Percentiles rank a stretch among this genome's conserved stretches.
Conservation (phyloP, 1,284 basidiomycete species). For the Microbotryum saponariae region DNA sequence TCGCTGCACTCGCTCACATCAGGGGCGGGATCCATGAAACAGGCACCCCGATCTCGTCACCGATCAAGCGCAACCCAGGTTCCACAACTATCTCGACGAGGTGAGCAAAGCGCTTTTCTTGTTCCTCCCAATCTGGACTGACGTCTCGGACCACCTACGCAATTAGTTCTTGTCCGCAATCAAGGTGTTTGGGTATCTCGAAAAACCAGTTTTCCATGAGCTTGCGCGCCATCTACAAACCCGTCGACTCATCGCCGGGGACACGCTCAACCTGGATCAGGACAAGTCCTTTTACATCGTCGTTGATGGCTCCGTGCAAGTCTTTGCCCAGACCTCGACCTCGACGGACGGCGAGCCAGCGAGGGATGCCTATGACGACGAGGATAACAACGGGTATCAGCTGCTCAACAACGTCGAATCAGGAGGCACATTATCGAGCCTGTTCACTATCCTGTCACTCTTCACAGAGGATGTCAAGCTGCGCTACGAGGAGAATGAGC, state of each 20-base stretch:
- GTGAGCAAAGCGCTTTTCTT: constrained; percentile 16
- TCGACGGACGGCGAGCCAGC: constrained; percentile 25
- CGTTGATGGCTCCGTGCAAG: constrained; percentile 69
- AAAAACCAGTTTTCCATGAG: constrained; percentile 93
- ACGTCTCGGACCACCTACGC: not conserved
- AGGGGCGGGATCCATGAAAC: not conserved
- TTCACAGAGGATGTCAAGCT: constrained; percentile 97
- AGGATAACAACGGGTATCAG: constrained; percentile 86
- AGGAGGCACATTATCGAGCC: constrained; percentile 88
- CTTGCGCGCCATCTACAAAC: constrained; percentile 88
- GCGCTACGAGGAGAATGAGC: constrained; percentile 58
- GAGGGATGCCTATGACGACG: constrained; percentile 55
- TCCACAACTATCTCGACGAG: constrained; percentile 91
- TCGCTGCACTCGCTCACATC: not conserved
- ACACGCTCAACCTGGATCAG: constrained; percentile 76
- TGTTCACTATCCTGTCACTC: constrained; percentile 89
- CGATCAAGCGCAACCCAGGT: constrained; percentile 59
- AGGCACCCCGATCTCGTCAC: constrained; percentile 77
- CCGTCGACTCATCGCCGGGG: constrained; percentile 77
- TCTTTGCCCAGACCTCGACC: constrained; percentile 56
- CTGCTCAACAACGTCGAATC: constrained; percentile 86
- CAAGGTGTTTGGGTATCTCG: constrained; percentile 87
- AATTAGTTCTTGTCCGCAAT: constrained; percentile 56
- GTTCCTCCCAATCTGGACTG: not conserved
- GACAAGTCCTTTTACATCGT: constrained; percentile 95